Evolutionary conservation across 257 asterid genomes (phyloP), one percentile per base, ranked within the genome.

Genomic region (Solanum appendiculatum): DNA sequence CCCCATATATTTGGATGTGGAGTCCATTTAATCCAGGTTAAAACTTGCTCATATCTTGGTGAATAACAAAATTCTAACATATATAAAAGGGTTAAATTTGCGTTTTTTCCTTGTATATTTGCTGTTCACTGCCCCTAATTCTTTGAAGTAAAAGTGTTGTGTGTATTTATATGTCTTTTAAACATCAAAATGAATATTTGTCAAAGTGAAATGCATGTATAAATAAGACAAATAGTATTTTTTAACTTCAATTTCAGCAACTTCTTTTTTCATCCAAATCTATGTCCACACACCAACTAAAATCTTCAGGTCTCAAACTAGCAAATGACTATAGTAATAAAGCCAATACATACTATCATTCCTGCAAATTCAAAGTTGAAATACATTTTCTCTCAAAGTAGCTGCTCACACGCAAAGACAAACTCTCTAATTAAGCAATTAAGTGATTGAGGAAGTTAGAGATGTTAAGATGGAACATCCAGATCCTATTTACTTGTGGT

Each of bases 401-500:
- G 25, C 15, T 74, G 25, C 15, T 74, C 54, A 74, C 54, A 23
- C n/a, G 70, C 46, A 83, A 36, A 58, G 51, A 83, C 33, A 13
- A 18, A 11, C n/a, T 5, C 31, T 54, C 18, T 27, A 20, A 54
- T 54, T 54, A 83, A 82, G 70, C 51, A 20, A 82, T 25, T 33
- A 8, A 40, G 20, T 20, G 82, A 56, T 29, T 36, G 29, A 83
- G 42, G 75, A 16, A 31, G 77, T 20, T 27, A 86, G 25, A 36
- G 42, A 36, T 18, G 68, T 31, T 5, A 9, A n/a, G 10, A n/a
- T 51, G 85, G 69, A 81, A 86, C 48, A 51, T 25, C 1, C 42
- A 14, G 34, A n/a, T 42, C 27, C 40, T 31, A 1, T 33, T 90
- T 87, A 90, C 66, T 91, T 82, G 33, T 85, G 85, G 86, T 81